Evolutionary conservation across 768 basidiomycete species (phyloP).

Genomic region (Suillus decipiens): DNA sequence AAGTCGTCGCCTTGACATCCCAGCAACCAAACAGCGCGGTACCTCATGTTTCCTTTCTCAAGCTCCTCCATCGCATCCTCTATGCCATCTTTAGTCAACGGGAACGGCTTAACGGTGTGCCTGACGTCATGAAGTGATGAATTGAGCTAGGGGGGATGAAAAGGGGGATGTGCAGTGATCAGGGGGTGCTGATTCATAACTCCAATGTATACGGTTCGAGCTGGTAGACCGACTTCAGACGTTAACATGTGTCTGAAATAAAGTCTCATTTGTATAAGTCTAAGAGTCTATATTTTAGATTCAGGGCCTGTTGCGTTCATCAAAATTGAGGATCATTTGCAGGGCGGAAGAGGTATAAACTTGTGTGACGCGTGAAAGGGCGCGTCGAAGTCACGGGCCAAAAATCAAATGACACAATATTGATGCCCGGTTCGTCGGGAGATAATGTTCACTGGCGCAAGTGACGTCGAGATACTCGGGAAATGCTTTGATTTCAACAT

Average conservation of each 20-base stretch:
- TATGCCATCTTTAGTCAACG: conserved; percentile 33
- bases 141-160: neutral
- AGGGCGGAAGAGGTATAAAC: neutral
- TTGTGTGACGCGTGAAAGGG: neutral
- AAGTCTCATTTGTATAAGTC: neutral
- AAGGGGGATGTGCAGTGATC: neutral
- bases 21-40: conserved; percentile 31
- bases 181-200: neutral
- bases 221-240: neutral
- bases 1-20: neutral
- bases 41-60: conserved; percentile 29
- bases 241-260: neutral
- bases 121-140: conserved; percentile 24
- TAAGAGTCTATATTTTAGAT: neutral
- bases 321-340: neutral
- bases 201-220: neutral
- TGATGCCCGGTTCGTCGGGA: neutral
- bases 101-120: conserved; percentile 34
- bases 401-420: neutral
- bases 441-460: neutral
- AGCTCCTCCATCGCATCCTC: conserved; percentile 28
- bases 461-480: neutral
- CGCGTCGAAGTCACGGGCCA: neutral
- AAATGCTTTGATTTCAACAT: neutral
- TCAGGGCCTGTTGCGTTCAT: neutral